Conservation (phyloP, 2,329 filamentous ascomycete species). For the Talaromyces funiculosus region DNA sequence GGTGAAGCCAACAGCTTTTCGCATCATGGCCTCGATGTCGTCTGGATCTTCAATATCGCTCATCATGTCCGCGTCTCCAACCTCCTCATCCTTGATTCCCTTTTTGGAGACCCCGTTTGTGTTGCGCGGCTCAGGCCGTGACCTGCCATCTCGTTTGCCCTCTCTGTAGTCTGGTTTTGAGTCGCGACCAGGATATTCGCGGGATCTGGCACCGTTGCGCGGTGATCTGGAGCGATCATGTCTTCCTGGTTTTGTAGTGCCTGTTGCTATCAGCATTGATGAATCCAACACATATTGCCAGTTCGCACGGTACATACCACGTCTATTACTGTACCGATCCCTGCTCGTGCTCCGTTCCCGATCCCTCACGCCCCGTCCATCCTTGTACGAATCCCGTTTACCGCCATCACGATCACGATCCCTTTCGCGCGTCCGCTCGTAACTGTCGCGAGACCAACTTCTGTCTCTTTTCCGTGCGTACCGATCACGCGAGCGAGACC, state of each 20-base stretch:
- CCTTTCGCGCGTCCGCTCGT: slow-evolving; percentile 7
- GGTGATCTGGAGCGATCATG: slow-evolving; percentile 34
- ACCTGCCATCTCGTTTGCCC: slow-evolving; percentile 25
- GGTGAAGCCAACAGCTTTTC: slow-evolving; percentile 83
- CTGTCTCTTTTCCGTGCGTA: slow-evolving; percentile 38
- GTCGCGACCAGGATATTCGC: slow-evolving; percentile 23
- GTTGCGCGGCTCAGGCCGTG: slow-evolving; percentile 20
- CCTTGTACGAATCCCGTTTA: slow-evolving; percentile 28
- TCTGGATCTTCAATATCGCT: slow-evolving; percentile 14
- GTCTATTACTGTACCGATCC: slow-evolving; percentile 34
- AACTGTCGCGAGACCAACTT: slow-evolving; percentile 41
- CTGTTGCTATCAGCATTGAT: slow-evolving; percentile 20
- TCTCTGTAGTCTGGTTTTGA: slow-evolving; percentile 28
- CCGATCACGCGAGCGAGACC: slow-evolving; percentile 36
- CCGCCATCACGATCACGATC: slow-evolving; percentile 28
- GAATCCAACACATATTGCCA: not conserved
- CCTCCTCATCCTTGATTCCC: slow-evolving; percentile 43
- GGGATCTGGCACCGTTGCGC: slow-evolving; percentile 34
- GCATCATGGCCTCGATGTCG: slow-evolving; percentile 67
- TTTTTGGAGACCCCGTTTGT: slow-evolving; percentile 23
- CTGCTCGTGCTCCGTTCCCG: slow-evolving; percentile 36
- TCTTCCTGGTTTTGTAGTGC: slow-evolving; percentile 28
- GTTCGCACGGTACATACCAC: slow-evolving; percentile 28
- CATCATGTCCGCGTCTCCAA: slow-evolving; percentile 41
- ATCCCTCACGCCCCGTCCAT: slow-evolving; percentile 35